Base-by-base conservation (phyloP, 2,329 filamentous ascomycete genomes). In the Cytospora mali region DNA sequence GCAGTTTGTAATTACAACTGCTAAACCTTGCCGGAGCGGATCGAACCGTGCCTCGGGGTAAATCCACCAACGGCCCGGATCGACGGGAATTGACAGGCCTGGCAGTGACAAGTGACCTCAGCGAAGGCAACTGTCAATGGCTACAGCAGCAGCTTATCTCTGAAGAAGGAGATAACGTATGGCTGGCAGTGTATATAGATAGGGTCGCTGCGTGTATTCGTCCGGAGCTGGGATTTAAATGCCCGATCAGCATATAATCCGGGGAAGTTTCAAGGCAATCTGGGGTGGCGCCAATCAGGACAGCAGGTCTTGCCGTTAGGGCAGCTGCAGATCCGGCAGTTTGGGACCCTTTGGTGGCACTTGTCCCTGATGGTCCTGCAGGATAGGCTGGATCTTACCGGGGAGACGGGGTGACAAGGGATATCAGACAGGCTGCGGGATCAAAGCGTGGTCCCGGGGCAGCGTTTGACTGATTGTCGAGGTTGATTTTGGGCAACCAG, bases 241-340 rank as follows among this genome's bases (percentile, higher is more conserved):
- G 62, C 67, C 70, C 69, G 64, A 71, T 67, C 64, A 64, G 64
- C 62, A 64, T 58, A 67, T 66, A 61, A 64, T 59, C 58, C 66
- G 65, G 69, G 68, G 66, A 65, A 64, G 64, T 65, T 68, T 72
- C 70, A 64, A 67, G 62, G 67, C 66, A 66, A 65, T 67, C 66
- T 66, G 65, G 68, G 61, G 62, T 62, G 67, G 72, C 74, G 75
- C 76, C 77, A 78, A 78, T 75, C 76, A 75, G 73, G 73, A 74
- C 74, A 74, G 75, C 76, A 74, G 58, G 60, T 25, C 73, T 71
- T 68, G 73, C 73, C 71, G 74, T 72, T 72, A 66, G 73, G 70
- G 71, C 61, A 62, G 61, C 63, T 65, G 63, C 63, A 73, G 74
- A 77, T 74, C 74, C 73, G 74, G 72, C 71, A 75, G 72, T 70